Percentiles rank a stretch among this genome's conserved stretches.
Evolutionary conservation across 75 land plant genomes (phyloP).

Genomic region (Pinus taeda): DNA sequence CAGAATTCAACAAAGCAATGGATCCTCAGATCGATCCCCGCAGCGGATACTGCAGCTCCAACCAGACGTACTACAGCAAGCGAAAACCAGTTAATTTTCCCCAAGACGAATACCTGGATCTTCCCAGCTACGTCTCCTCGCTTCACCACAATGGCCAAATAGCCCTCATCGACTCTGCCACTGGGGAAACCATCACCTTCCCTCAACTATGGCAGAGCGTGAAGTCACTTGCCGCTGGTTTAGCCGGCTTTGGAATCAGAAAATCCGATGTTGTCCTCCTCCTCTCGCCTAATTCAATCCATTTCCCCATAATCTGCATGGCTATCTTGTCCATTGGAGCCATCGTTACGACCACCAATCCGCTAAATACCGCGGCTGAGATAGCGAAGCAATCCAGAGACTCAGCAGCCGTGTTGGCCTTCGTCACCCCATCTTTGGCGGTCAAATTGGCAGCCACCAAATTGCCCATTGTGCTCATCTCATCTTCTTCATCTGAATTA

Average conservation of each 20-base stretch:
- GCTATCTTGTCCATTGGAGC: constrained; percentile 83
- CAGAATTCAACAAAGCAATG: background rate
- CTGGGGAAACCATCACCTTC: constrained; percentile 66
- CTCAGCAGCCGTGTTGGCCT: constrained; percentile 57
- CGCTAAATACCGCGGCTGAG: constrained; percentile 77
- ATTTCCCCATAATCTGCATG: constrained; percentile 77
- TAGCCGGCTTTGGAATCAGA: constrained; percentile 33
- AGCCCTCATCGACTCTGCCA: constrained; percentile 79
- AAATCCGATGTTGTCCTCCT: constrained; percentile 84
- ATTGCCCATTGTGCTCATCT: constrained; percentile 27
- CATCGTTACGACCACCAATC: constrained; percentile 91
- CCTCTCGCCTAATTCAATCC: constrained; percentile 86
- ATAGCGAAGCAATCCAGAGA: constrained; percentile 72
- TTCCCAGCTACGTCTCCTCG: constrained; percentile 57
- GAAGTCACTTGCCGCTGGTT: constrained; percentile 41
- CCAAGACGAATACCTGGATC: constrained; percentile 25
- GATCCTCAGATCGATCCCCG: constrained; percentile 27
- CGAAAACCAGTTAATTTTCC: constrained; percentile 61
- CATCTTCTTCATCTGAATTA: constrained; percentile 13
- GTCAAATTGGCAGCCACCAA: constrained; percentile 41
- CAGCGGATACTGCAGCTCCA: constrained; percentile 65
- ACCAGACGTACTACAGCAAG: constrained; percentile 74
- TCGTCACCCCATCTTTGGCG: constrained; percentile 41
- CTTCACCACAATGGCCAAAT: constrained; percentile 34
- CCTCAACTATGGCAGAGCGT: constrained; percentile 59